These are phyloP conservation scores for Ophiocordyceps polyrhachis-furcata DNA, from an alignment of 2,329 filamentous ascomycete species.

Conservation along the genomic window DNA sequence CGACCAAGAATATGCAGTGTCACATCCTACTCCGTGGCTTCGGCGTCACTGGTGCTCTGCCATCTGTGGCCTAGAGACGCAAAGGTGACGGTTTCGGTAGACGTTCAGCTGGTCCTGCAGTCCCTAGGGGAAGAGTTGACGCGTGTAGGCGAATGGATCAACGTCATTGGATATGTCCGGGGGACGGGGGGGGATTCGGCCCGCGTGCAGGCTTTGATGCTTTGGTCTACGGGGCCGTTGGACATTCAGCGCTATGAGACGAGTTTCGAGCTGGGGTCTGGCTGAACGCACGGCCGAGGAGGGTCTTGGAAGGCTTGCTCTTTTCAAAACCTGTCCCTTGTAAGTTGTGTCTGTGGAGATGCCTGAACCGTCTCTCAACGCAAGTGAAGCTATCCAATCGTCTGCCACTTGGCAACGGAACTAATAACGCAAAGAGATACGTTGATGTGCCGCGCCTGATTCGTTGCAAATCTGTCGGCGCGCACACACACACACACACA, in stretches of 20 bases:
- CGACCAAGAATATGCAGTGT: constrained; percentile 19
- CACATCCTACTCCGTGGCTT: constrained; percentile 28
- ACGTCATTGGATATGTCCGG: constrained; percentile 63
- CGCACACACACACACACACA: not conserved
- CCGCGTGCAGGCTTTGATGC: constrained; percentile 51
- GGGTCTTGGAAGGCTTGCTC: too few species aligned
- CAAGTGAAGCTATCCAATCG: not conserved
- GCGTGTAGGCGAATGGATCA: constrained; percentile 68
- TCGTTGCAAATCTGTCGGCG: not conserved
- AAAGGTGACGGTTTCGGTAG: constrained; percentile 37
- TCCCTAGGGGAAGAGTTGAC: constrained; percentile 43
- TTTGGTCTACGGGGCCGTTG: constrained; percentile 62
- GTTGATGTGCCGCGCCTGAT: not conserved
- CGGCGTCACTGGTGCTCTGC: constrained; percentile 46
- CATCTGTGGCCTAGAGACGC: constrained; percentile 40
- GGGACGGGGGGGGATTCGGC: constrained; percentile 8
- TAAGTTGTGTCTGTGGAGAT: not conserved
- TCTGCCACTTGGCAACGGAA: not conserved
- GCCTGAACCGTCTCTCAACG: not conserved
- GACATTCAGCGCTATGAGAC: constrained; percentile 54
- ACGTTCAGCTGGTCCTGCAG: constrained; percentile 53
- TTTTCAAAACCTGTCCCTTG: not conserved
- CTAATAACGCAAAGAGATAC: not conserved
- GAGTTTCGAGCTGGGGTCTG: constrained; percentile 20
- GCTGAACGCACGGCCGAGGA: not conserved